Evolutionary conservation across 176 grass and related monocot genomes (phyloP).

Genomic region (Oropetium thomaeum): DNA sequence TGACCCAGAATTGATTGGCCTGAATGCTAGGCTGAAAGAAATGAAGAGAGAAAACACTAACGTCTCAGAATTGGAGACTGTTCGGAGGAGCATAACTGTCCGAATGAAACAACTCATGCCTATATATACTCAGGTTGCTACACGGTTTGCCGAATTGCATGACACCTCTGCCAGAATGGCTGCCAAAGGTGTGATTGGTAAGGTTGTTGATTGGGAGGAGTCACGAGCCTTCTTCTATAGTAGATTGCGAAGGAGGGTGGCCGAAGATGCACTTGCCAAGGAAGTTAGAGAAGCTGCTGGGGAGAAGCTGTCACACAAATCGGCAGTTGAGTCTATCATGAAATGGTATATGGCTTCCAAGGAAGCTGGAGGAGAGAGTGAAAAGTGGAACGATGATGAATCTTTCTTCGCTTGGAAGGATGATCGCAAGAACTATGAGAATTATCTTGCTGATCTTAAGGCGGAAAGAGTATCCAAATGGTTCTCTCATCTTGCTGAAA

Average conservation of each 20-base stretch:
- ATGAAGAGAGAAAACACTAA: conserved; percentile 35
- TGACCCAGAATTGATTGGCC: conserved; percentile 63
- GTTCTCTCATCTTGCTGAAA: conserved; percentile 57
- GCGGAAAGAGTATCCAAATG: conserved; percentile 54
- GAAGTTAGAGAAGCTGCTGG: conserved; percentile 68
- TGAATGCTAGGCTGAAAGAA: conserved; percentile 68
- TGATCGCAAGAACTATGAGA: conserved; percentile 67
- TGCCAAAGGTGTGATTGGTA: conserved; percentile 78
- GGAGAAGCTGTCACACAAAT: conserved; percentile 54
- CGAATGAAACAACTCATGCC: conserved; percentile 82
- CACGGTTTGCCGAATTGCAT: conserved; percentile 88
- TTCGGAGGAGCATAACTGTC: conserved; percentile 47
- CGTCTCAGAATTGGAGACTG: conserved; percentile 43
- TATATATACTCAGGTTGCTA: conserved; percentile 91
- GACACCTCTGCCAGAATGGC: conserved; percentile 90
- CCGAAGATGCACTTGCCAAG: conserved; percentile 63
- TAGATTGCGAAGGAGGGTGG: conserved; percentile 71
- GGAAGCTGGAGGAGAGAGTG: conserved; percentile 17
- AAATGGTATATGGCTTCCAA: conserved; percentile 62
- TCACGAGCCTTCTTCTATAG: conserved; percentile 88
- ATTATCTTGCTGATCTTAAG: conserved; percentile 67
- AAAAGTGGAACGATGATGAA: conserved; percentile 76
- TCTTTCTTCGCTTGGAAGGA: conserved; percentile 89
- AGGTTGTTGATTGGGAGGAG: conserved; percentile 80
- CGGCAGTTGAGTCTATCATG: conserved; percentile 55